These are phyloP conservation scores for Handroanthus guayacan DNA, from an alignment of 257 asterid species.

Conservation along the genomic window DNA sequence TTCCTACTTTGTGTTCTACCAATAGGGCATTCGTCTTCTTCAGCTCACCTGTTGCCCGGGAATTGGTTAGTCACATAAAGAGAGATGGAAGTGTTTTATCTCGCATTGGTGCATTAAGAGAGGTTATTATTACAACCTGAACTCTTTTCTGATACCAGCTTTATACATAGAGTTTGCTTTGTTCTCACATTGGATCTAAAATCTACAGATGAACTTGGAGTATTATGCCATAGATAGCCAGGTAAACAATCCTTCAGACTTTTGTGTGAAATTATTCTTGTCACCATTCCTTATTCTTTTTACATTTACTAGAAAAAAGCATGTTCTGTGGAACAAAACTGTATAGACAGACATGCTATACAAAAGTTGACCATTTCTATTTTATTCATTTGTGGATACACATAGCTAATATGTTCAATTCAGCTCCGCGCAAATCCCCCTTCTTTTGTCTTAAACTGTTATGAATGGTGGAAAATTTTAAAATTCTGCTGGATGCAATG, in stretches of 20 bases:
- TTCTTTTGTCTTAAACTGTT: constrained; percentile 23
- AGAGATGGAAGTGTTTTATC: constrained; percentile 82
- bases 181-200: constrained; percentile 49
- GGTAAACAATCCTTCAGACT: constrained; percentile 55
- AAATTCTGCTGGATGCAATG: constrained; percentile 22
- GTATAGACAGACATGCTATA: constrained; percentile 25
- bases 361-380: constrained; percentile 19
- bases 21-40: constrained; percentile 94
- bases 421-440: neutral
- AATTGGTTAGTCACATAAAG: constrained; percentile 84
- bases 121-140: constrained; percentile 54
- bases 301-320: constrained; percentile 10
- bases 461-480: constrained; percentile 28
- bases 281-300: constrained; percentile 3
- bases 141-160: constrained; percentile 15
- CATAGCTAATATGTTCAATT: constrained; percentile 8
- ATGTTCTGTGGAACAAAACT: constrained; percentile 12
- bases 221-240: constrained; percentile 92
- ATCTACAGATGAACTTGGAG: constrained; percentile 97
- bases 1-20: constrained; percentile 32
- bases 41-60: constrained; percentile 89
- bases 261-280: constrained; percentile 18
- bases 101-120: constrained; percentile 98
- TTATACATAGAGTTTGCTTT: constrained; percentile 38
- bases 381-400: neutral